A percentile compares a stretch with the other conserved stretches of the same genome.
Conservation (phyloP, 2,329 filamentous ascomycete genomes). For the Orbilia brochopaga region DNA sequence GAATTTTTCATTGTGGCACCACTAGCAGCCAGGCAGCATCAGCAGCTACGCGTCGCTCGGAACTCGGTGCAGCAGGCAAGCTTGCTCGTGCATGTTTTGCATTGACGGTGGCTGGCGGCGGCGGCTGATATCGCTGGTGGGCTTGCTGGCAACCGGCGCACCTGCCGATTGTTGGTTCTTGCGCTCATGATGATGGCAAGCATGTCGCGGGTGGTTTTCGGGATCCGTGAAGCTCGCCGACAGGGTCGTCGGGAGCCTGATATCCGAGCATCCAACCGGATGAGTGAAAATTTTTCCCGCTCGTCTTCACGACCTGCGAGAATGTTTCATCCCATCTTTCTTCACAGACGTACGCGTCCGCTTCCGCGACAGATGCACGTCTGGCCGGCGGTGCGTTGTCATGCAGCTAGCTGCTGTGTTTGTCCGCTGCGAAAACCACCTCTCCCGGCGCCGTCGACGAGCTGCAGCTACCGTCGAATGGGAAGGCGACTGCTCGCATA, state of each 20-base stretch:
- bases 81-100: constrained; percentile 10
- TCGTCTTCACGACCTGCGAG: constrained; percentile 2
- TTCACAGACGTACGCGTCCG: background rate
- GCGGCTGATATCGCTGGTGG: background rate
- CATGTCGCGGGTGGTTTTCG: no score
- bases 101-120: constrained; percentile 5
- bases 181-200: no score
- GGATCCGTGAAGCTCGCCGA: no score
- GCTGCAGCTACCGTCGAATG: constrained; percentile 1
- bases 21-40: no score
- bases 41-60: no score
- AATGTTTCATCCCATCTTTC: constrained; percentile 50
- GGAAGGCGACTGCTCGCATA: constrained; percentile 12
- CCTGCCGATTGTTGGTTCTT: background rate
- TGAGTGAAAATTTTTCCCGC: constrained; percentile 15
- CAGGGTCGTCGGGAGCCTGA: background rate
- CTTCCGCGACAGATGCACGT: constrained; percentile 14
- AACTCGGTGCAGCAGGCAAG: constrained; percentile 5
- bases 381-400: constrained; percentile 5
- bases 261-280: constrained; percentile 14
- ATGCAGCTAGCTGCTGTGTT: constrained; percentile 16
- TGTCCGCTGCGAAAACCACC: constrained; percentile 4
- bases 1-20: no score
- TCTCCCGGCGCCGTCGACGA: background rate
- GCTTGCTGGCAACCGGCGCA: background rate